Conservation (phyloP, 768 basidiomycete species). For the Suillus discolor region DNA sequence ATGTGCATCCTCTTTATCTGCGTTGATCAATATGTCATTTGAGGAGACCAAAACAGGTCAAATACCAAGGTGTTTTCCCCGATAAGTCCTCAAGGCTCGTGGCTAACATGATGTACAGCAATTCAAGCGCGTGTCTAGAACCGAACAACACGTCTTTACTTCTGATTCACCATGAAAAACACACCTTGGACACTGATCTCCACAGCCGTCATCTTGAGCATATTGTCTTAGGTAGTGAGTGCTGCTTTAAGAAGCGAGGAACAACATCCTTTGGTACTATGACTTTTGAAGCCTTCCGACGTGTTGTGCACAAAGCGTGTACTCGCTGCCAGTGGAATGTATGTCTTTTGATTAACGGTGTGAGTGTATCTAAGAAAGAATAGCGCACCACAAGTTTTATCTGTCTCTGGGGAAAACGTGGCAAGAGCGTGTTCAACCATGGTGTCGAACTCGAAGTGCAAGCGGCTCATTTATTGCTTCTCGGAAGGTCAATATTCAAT, state of each 20-base stretch:
- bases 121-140: background rate
- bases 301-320: background rate
- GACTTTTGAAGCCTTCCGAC: background rate
- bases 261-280: background rate
- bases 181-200: slow-evolving; percentile 1
- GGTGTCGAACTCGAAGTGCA: background rate
- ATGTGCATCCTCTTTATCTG: background rate
- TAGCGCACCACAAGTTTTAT: background rate
- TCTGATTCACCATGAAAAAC: background rate
- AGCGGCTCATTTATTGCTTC: background rate
- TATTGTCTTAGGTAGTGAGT: background rate
- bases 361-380: background rate
- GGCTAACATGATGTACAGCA: slow-evolving; percentile 1
- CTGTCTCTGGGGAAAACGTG: background rate
- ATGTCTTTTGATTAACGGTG: background rate
- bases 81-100: background rate
- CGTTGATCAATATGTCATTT: background rate
- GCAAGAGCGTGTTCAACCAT: background rate
- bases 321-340: background rate
- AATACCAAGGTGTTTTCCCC: background rate
- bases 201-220: background rate
- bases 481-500: background rate
- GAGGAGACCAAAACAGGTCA: background rate
- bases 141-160: background rate
- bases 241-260: background rate